Evolutionary conservation across 495 filamentous ascomycete genomes (phyloP).

Genomic region (Talaromyces liani): DNA sequence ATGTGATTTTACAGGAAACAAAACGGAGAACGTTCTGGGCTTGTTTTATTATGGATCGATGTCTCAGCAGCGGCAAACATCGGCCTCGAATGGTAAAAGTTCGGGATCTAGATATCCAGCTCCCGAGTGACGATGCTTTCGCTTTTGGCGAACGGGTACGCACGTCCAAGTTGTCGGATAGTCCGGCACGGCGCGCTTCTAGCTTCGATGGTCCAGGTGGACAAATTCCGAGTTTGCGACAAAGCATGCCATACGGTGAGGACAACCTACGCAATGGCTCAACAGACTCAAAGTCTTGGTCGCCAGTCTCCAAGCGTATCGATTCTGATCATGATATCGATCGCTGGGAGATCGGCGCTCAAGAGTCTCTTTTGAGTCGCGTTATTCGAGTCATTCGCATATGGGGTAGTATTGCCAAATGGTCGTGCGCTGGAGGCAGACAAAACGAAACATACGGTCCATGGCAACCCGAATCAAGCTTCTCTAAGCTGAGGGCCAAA

Average conservation of each 20-base stretch:
- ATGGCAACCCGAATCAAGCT: constrained; percentile 57
- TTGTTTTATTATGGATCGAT: constrained; percentile 75
- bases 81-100: constrained; percentile 61
- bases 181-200: constrained; percentile 26
- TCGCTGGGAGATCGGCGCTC: constrained; percentile 49
- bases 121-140: constrained; percentile 43
- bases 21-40: constrained; percentile 80
- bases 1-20: constrained; percentile 65
- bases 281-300: constrained; percentile 32
- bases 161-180: constrained; percentile 35
- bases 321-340: constrained; percentile 61
- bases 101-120: constrained; percentile 51
- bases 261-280: constrained; percentile 32
- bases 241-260: constrained; percentile 35
- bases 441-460: constrained; percentile 52
- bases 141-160: constrained; percentile 41
- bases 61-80: constrained; percentile 68
- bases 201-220: constrained; percentile 38
- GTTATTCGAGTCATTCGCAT: constrained; percentile 73
- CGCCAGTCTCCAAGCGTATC: constrained; percentile 47
- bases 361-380: constrained; percentile 65
- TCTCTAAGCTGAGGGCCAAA: constrained; percentile 50
- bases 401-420: constrained; percentile 71
- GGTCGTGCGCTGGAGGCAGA: constrained; percentile 66
- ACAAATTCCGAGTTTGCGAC: constrained; percentile 41